phyloP scores from a whole-genome alignment of 164 flowering plant species.

The Vitis labrusca region DNA sequence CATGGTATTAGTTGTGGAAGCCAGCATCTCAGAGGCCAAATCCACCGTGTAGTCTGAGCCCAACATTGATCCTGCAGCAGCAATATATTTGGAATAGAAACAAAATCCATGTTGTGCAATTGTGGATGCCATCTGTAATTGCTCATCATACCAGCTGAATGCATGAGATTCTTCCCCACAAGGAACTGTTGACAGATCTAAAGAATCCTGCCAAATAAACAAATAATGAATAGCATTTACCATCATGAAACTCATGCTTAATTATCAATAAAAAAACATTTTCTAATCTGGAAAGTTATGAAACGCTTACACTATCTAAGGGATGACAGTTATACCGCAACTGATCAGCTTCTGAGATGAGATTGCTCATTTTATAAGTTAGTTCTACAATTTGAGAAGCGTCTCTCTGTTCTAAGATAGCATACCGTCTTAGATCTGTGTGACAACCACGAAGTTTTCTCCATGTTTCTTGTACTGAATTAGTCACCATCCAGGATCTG shows the following conservation, averaged over 20 bases:
- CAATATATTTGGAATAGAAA: conserved; percentile 49
- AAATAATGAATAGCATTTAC: background rate
- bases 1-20: conserved; percentile 41
- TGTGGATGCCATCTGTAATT: conserved; percentile 62
- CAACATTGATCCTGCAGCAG: conserved; percentile 26
- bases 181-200: conserved; percentile 29
- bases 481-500: conserved; percentile 8
- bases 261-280: background rate
- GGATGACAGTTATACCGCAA: conserved; percentile 46
- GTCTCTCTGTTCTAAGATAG: conserved; percentile 44
- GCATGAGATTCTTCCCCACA: conserved; percentile 39
- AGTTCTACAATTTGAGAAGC: conserved; percentile 36
- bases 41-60: conserved; percentile 32
- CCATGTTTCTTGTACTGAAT: conserved; percentile 73
- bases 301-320: conserved; percentile 37
- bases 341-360: conserved; percentile 79
- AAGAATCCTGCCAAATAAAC: conserved; percentile 43
- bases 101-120: conserved; percentile 77
- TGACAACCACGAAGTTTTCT: conserved; percentile 42
- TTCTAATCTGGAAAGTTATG: background rate
- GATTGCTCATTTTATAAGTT: conserved; percentile 46
- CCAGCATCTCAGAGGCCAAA: conserved; percentile 56
- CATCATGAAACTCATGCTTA: conserved; percentile 4
- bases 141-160: conserved; percentile 44
- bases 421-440: conserved; percentile 41